phyloP scores from a whole-genome alignment of 129 eudicot genomes.

The Flaveria ramosissima region DNA sequence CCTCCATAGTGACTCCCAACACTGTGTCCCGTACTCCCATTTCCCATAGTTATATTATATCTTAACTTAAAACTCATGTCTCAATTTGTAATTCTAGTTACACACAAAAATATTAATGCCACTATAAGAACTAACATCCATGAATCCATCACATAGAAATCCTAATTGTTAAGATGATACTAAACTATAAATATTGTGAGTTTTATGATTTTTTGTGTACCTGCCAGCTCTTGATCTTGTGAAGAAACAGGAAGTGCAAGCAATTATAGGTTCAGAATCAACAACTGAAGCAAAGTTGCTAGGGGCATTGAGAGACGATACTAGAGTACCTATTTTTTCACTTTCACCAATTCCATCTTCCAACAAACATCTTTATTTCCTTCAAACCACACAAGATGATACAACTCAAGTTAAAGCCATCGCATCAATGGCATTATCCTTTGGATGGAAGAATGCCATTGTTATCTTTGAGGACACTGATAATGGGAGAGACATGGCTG shows the following conservation, averaged over 20 bases:
- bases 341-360: conserved; percentile 33
- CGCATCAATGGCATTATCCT: conserved; percentile 37
- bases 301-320: conserved; percentile 31
- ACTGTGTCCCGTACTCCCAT: too few species aligned
- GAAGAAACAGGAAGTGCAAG: conserved; percentile 38
- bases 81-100: too few species aligned
- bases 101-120: too few species aligned
- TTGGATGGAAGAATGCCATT: conserved; percentile 31
- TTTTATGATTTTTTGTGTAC: background rate
- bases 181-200: background rate
- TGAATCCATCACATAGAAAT: too few species aligned
- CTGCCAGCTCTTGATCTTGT: conserved; percentile 47
- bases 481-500: conserved; percentile 23
- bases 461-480: conserved; percentile 42
- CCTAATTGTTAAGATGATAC: too few species aligned
- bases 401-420: conserved; percentile 38
- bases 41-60: too few species aligned
- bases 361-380: conserved; percentile 33
- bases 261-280: conserved; percentile 42
- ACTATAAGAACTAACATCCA: too few species aligned
- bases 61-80: too few species aligned
- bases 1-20: too few species aligned
- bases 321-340: conserved; percentile 49
- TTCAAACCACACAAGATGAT: conserved; percentile 44
- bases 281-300: conserved; percentile 35